phyloP scores from a whole-genome alignment of 2,329 filamentous ascomycete genomes.

The Leptographium radiaticola region DNA sequence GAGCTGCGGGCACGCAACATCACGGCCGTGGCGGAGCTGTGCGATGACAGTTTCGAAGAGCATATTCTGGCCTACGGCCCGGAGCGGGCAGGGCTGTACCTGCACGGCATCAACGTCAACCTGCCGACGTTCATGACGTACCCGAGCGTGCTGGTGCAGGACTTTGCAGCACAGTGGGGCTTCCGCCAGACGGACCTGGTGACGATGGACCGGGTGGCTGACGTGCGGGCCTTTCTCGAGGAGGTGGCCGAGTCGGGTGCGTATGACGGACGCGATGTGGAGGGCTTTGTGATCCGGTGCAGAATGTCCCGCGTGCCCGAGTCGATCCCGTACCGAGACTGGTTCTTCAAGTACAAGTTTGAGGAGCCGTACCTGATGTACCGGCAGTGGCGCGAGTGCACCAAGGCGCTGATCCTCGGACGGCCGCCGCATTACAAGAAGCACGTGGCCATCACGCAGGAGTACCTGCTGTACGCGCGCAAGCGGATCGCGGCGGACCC shows the following conservation, averaged over 20 bases:
- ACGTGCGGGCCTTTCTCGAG: constrained; percentile 73
- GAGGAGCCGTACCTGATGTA: constrained; percentile 99
- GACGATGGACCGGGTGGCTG: constrained; percentile 57
- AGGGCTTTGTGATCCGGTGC: constrained; percentile 94
- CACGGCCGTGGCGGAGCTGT: constrained; percentile 93
- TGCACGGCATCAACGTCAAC: constrained; percentile 94
- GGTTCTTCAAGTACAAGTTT: constrained; percentile 99
- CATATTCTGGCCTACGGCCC: constrained; percentile 83
- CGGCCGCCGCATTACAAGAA: constrained; percentile 70
- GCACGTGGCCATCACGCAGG: constrained; percentile 77
- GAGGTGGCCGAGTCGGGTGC: constrained; percentile 76
- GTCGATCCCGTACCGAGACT: constrained; percentile 57
- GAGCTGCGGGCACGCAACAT: constrained; percentile 68
- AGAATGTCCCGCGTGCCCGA: constrained; percentile 45
- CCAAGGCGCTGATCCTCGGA: constrained; percentile 71
- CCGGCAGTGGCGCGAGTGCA: constrained; percentile 95
- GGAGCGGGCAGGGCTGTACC: constrained; percentile 76
- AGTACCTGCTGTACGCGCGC: constrained; percentile 76
- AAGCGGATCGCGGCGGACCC: constrained; percentile 58
- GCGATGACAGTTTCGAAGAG: constrained; percentile 92
- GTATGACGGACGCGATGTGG: constrained; percentile 82
- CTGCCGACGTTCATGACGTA: constrained; percentile 86
- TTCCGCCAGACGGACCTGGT: constrained; percentile 81
- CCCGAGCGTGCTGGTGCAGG: constrained; percentile 67
- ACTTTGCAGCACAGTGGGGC: constrained; percentile 84